Evolutionary conservation across 352 stramenopile genomes (phyloP), one percentile per base, ranked within the genome.

Genomic region (Globisporangium megalacanthum): DNA sequence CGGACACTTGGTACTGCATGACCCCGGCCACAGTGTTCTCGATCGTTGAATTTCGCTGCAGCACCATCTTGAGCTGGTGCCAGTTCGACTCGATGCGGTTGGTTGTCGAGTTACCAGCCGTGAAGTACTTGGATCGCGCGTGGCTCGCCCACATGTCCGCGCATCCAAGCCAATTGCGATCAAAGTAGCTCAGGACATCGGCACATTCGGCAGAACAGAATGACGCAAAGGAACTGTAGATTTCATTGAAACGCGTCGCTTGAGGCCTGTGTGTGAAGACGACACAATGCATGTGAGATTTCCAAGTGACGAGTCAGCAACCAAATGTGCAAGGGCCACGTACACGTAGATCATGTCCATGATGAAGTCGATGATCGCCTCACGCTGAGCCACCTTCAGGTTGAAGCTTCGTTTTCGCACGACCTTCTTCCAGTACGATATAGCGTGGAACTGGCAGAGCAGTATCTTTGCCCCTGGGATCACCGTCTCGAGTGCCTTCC

Each of bases 81-180:
- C 54, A 66, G 19, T 69, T 72, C 5, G 44, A 44, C 44, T 69
- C 53, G 13, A 72, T 64, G 1, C 56, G 41, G 20, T 68, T 71
- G 6, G 56, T 65, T 0, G 60, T 68, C 3, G 44, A 65, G 15
- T 65, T 66, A 0, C 56, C 65, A 1, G 52, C 57, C 5, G 57
- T 54, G 39, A 72, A 68, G 33, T 36, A 66, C 7, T 10, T 25
- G 0, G 56, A 39, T 4, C 56, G 29, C 11, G 53, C n/a, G 44
- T 60, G 39, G 14, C 64, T 65, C 0, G 42, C 13, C 52, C 56
- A 68, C 60, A 65, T 71, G 6, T 35, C 48, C 20, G 39, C 13
- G 19, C 55, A 67, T 2, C 29, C 37, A 54, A 56, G 35, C 56
- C 60, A 67, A 33, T 62, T 69, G 49, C 53, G 64, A 54, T 63